Evolutionary conservation across 768 basidiomycete species (phyloP), one percentile per base, ranked within the genome.

Genomic region (Lactarius psammicola): DNA sequence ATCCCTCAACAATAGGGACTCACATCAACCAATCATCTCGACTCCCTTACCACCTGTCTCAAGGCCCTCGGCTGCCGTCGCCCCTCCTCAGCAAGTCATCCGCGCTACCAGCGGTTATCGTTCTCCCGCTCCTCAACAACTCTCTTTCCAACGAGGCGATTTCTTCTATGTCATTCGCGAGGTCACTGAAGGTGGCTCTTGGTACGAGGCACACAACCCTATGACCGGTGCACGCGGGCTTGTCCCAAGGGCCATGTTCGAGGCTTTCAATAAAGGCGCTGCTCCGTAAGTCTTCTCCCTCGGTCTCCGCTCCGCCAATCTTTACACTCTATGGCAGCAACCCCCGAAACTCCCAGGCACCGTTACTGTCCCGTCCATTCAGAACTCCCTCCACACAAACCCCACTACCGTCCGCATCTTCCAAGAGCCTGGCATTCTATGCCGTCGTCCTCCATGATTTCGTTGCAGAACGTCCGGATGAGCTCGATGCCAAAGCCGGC

Each of bases 381-480:
- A 60, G 68, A 46, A 69, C 73, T 31, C 71, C 81, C 42, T 68
- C 78, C 70, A 60, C 82, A 74, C 74, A 72, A 0, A 68, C 56
- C 62, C 68, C 74, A 23, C 36, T 33, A 40, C 13, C 57, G 1
- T 63, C 62, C 3, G 36, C 61, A 0, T 10, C 18, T 17, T 30
- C 40, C 42, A 82, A 78, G 74, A 72, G 82, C 0, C 87, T 85
- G 70, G 92, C 91, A 13, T 92, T 91, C 74, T 99, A 97, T 74
- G 97, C 96, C 28, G 84, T 96, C 70, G 97, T 99, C 31, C 84
- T 94, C 67, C 96, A 98, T 73, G 95, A 98, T 73, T 99, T 99
- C 71, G 75, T 80, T 15, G 95, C 97, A n/a, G 97, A 99, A 76
- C 85, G 97, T 54, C 85, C 92, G 4, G 97, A 99, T 74, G 97